Evolutionary conservation across 1,139 yeast species (phyloP), one percentile per base, ranked within the genome.

Genomic region (Yamadazyma epiphylla): DNA sequence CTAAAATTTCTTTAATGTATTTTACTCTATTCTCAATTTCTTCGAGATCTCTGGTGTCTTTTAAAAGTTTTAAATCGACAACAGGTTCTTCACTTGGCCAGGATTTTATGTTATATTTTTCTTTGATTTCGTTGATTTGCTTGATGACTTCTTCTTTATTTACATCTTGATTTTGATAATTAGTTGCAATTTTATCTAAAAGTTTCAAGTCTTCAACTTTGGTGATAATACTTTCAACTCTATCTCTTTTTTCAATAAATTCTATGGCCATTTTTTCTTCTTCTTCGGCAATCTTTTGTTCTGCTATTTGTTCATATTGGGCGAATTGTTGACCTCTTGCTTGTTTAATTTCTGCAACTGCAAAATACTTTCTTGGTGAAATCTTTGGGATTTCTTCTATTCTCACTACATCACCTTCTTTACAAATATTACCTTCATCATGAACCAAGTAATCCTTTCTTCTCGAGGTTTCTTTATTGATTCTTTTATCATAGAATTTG

Each of bases 341-440:
- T 53, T 73, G 80, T 63, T 87, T 78, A 52, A 91, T 85, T 54
- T 91, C 96, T 3, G 96, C 95, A 38, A 91, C 79, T n/a, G 96
- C 91, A 65, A 91, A 91, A 35, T 74, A 76, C 58, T 91, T 91
- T 41, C 82, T 70, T 20, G 91, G 74, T 8, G 95, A 81, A 16
- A 88, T 63, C 27, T 95, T 95, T 37, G 96, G 82, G 25, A 89
- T 84, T 33, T 89, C 77, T 59, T 89, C 95, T 37, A 91, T 87
- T 58, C 97, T 77, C 9, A 91, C 98, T 40, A 91, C 67, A 61
- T 91, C 98, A 30, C 98, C 98, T 58, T 88, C 96, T 51, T 89
- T 82, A 47, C 96, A 85, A 31, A 87, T 71, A 52, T 85, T 80
- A 25, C 86, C 89, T 64, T 91, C 96, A 55, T 91, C 98, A 57